Conservation (phyloP, 805 yeast genomes). For the Wickerhamiella sergipiensis region DNA sequence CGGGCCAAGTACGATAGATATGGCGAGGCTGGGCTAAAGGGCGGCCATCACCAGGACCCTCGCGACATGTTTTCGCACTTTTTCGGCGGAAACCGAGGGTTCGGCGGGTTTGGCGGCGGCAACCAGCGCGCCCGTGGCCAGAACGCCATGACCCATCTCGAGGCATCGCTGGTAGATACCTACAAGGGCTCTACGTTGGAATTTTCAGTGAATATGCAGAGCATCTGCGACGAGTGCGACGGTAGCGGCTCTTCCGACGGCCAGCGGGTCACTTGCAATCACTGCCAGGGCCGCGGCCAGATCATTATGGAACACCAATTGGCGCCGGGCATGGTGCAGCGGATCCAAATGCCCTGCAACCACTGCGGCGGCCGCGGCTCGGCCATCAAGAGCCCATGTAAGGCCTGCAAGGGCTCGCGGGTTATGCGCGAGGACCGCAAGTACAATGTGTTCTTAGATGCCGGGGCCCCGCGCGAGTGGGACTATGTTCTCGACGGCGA, state of each 20-base stretch:
- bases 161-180: conserved; percentile 48
- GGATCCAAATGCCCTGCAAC: conserved; percentile 66
- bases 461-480: conserved; percentile 56
- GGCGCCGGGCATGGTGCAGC: conserved; percentile 86
- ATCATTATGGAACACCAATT: conserved; percentile 52
- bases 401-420: conserved; percentile 56
- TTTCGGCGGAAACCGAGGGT: conserved; percentile 31
- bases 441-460: conserved; percentile 47
- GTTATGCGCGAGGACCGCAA: conserved; percentile 42
- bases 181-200: conserved; percentile 55
- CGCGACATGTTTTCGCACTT: conserved; percentile 54
- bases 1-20: conserved; percentile 53
- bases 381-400: conserved; percentile 49
- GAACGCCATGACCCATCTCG: conserved; percentile 42
- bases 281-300: conserved; percentile 69
- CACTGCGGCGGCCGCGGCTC: conserved; percentile 69
- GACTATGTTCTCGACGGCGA: conserved; percentile 53
- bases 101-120: conserved; percentile 23
- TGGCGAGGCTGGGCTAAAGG: conserved; percentile 63
- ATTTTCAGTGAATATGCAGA: conserved; percentile 53
- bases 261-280: conserved; percentile 43
- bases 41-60: conserved; percentile 30
- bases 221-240: conserved; percentile 60
- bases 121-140: conserved; percentile 42
- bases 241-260: conserved; percentile 86